Conservation (phyloP, 768 basidiomycete species). For the Rhizopogon roseolus region DNA sequence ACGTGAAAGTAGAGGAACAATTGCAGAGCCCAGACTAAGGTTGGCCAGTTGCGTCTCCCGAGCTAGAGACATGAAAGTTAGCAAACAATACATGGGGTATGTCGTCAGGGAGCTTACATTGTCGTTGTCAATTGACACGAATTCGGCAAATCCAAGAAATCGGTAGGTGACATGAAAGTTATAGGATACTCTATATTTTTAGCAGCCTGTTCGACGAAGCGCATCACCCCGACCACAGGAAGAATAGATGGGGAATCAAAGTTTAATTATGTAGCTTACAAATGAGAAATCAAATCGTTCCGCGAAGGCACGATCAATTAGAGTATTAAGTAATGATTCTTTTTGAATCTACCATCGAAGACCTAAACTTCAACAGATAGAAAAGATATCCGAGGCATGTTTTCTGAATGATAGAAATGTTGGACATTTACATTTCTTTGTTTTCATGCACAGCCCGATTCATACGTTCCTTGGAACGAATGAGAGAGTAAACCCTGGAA, state of each 20-base stretch:
- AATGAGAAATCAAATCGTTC: background rate
- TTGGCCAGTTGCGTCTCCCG: background rate
- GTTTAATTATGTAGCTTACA: background rate
- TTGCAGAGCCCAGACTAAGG: background rate
- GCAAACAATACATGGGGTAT: background rate
- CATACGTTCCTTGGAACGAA: background rate
- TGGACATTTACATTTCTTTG: background rate
- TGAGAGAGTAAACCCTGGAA: too few species aligned
- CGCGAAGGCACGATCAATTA: background rate
- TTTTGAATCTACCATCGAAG: background rate
- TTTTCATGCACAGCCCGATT: background rate
- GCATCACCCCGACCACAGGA: background rate
- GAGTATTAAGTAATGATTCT: background rate
- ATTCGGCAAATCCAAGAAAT: too few species aligned
- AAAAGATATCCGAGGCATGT: background rate
- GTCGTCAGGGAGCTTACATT: background rate
- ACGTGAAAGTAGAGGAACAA: background rate
- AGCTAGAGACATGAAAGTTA: too few species aligned
- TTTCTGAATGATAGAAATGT: background rate
- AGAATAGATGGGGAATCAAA: background rate
- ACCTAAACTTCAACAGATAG: too few species aligned
- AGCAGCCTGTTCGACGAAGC: background rate
- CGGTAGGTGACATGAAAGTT: background rate
- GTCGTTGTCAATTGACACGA: background rate
- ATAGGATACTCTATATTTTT: too few species aligned